phyloP scores from a whole-genome alignment of 179 eudicot species.

The Spergularia azorica region DNA sequence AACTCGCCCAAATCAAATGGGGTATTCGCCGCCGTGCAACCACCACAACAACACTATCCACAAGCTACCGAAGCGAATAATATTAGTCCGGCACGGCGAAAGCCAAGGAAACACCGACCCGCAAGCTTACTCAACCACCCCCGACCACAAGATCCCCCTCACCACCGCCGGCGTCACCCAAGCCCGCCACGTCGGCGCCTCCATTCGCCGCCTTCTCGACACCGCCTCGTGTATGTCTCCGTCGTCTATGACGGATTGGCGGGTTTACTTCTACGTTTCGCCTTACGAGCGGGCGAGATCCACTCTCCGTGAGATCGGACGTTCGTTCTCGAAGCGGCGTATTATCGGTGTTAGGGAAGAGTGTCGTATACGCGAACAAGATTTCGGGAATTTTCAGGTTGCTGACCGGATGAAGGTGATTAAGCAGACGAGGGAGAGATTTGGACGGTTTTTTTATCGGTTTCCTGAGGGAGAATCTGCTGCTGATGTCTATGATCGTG shows the following conservation, averaged over 20 bases:
- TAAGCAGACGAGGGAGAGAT: constrained; percentile 44
- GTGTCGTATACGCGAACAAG: constrained; percentile 59
- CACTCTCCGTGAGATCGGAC: constrained; percentile 56
- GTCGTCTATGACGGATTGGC: constrained; percentile 26
- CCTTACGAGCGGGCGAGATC: constrained; percentile 53
- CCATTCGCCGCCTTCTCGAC: constrained; percentile 39
- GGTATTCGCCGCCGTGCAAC: background rate
- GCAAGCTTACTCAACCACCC: constrained; percentile 39
- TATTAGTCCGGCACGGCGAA: constrained; percentile 47
- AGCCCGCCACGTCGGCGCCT: constrained; percentile 35
- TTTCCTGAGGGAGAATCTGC: constrained; percentile 74
- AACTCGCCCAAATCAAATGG: no score
- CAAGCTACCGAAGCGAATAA: constrained; percentile 46
- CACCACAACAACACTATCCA: constrained; percentile 4
- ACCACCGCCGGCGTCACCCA: constrained; percentile 38
- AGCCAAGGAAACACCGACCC: constrained; percentile 43
- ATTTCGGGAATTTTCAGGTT: constrained; percentile 66
- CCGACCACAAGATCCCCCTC: constrained; percentile 50
- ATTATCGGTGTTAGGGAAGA: constrained; percentile 63
- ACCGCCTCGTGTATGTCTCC: constrained; percentile 6
- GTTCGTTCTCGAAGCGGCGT: constrained; percentile 39
- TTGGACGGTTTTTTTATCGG: constrained; percentile 61
- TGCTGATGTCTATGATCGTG: constrained; percentile 70
- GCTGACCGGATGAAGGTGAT: constrained; percentile 49
- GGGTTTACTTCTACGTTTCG: constrained; percentile 56